Evolutionary conservation across 768 basidiomycete genomes (phyloP).

Genomic region (Wakefieldia striispora): DNA sequence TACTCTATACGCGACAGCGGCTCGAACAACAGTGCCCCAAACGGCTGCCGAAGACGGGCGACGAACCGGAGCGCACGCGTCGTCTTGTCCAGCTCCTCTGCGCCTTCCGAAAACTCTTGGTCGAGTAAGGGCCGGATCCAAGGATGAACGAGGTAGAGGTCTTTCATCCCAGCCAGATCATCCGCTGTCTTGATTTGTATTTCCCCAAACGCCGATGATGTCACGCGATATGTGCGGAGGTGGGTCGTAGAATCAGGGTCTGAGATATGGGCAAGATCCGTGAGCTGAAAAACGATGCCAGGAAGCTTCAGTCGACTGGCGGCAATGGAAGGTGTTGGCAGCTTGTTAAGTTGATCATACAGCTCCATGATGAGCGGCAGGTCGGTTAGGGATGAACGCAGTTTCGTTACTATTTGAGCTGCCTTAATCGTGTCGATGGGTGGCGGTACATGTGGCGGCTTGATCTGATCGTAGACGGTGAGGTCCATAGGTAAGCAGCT

Average conservation of each 20-base stretch:
- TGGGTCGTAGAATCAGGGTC: neutral
- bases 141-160: neutral
- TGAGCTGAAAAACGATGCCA: neutral
- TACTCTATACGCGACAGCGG: neutral
- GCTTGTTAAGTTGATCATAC: neutral
- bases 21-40: neutral
- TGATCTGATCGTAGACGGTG: constrained; percentile 1
- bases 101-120: neutral
- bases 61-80: neutral
- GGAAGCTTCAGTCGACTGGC: constrained; percentile 6
- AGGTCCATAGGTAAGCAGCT: constrained; percentile 2
- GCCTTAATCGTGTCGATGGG: neutral
- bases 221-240: neutral
- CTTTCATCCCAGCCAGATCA: neutral
- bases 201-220: neutral
- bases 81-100: neutral
- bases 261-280: neutral
- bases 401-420: neutral
- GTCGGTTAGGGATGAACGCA: neutral
- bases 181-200: neutral
- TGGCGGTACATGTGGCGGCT: constrained; percentile 1
- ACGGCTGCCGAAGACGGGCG: constrained; percentile 1
- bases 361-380: neutral
- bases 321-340: neutral
- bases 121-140: neutral